Evolutionary conservation across 371 early-diverging fungal species (phyloP).

Genomic region (Rhizopus arrhizus): DNA sequence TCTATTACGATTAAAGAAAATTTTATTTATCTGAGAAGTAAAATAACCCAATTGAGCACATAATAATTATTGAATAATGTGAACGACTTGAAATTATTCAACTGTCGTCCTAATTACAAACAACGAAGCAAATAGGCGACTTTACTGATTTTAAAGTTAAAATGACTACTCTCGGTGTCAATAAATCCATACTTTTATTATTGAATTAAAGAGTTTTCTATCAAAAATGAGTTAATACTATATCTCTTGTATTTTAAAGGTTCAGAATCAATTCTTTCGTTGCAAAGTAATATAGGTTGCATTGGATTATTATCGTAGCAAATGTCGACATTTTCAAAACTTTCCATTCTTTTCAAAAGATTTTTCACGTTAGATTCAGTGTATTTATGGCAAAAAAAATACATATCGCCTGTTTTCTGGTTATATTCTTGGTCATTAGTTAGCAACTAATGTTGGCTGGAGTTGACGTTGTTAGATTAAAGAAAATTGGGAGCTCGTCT

Average conservation of each 20-base stretch:
- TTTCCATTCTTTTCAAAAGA: constrained; percentile 20
- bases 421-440: constrained; percentile 11
- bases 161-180: constrained; percentile 11
- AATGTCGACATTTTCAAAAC: constrained; percentile 20
- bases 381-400: constrained; percentile 16
- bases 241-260: constrained; percentile 21
- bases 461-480: constrained; percentile 10
- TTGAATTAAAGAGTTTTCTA: constrained; percentile 17
- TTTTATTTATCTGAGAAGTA: too few relatives aligned
- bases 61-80: too few relatives aligned
- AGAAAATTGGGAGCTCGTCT: background rate
- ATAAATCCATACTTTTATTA: constrained; percentile 10
- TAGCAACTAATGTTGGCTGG: constrained; percentile 5
- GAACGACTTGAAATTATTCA: constrained; percentile 16
- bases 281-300: constrained; percentile 15
- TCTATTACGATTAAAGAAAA: too few relatives aligned
- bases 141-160: constrained; percentile 14
- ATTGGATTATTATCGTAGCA: constrained; percentile 17
- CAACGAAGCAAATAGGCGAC: constrained; percentile 20
- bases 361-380: constrained; percentile 18
- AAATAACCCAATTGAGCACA: too few relatives aligned
- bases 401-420: constrained; percentile 17
- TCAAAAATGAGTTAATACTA: constrained; percentile 14
- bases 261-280: constrained; percentile 17
- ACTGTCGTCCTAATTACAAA: constrained; percentile 21